Evolutionary conservation across 768 basidiomycete species (phyloP).

Genomic region (Plicaturopsis crispa): DNA sequence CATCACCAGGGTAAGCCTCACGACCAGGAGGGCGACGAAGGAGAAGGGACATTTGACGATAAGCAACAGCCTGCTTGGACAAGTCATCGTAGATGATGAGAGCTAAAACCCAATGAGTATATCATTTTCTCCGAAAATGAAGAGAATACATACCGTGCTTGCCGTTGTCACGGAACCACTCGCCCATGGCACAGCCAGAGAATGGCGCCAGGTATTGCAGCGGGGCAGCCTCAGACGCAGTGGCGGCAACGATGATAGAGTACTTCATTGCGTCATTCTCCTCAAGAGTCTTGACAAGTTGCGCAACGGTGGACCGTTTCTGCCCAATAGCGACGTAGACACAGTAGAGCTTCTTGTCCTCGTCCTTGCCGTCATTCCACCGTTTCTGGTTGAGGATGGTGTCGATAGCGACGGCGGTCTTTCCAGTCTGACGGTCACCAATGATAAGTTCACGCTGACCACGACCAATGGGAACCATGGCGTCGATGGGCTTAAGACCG

Average conservation of each 20-base stretch:
- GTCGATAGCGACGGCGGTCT: constrained; percentile 99
- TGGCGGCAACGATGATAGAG: constrained; percentile 98
- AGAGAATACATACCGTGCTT: constrained; percentile 82
- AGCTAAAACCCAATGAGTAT: constrained; percentile 34
- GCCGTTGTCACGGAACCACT: constrained; percentile 99
- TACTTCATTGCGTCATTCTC: constrained; percentile 99
- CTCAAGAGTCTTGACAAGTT: constrained; percentile 98
- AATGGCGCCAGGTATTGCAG: constrained; percentile 99
- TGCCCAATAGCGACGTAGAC: constrained; percentile 99
- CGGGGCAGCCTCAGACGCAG: constrained; percentile 98
- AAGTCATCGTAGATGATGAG: constrained; percentile 99
- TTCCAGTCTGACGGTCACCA: constrained; percentile 99
- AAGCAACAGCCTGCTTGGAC: constrained; percentile 99
- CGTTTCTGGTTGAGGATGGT: constrained; percentile 99
- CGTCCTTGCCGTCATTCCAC: constrained; percentile 98
- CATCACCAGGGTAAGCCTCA: constrained; percentile 99
- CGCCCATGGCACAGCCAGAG: constrained; percentile 99
- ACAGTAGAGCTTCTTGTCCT: constrained; percentile 98
- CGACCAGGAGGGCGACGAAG: constrained; percentile 99
- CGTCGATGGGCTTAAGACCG: constrained; percentile 99
- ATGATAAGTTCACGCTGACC: constrained; percentile 99
- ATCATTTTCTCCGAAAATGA: no score
- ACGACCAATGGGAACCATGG: constrained; percentile 99
- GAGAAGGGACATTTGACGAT: constrained; percentile 99
- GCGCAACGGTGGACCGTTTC: constrained; percentile 99